Evolutionary conservation across 169 alveolate genomes (phyloP), one percentile per base, ranked within the genome.

Genomic region (Blepharisma undulans): DNA sequence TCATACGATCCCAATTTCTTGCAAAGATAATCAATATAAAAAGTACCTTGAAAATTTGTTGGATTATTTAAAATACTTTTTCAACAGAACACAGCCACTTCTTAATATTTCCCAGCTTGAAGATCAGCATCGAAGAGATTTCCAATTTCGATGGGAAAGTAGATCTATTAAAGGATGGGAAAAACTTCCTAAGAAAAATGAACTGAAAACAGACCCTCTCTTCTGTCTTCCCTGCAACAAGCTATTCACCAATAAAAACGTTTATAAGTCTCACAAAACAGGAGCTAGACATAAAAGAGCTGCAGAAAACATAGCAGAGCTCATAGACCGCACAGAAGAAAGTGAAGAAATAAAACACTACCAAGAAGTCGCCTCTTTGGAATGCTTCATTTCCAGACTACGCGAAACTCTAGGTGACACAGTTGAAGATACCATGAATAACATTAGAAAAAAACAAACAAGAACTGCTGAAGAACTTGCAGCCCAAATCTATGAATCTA

Each of bases 241-340:
- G 96, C 84, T 94, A 32, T 93, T 98, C 91, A 89, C 99, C 18
- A 95, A 96, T 89, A 92, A 94, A 84, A 97, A 97, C 87, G 96
- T 96, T 61, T 94, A 93, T 94, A 96, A 95, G 48, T 96, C 97
- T 78, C 99, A 98, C 93, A 96, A 97, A 88, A 93, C 94, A 82
- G 98, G 99, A 33, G 98, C 98, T 91, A 97, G 96, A 74, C 98
- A 98, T 84, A 95, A 96, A 85, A 97, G 96, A 80, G 96, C 94
- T 80, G 92, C 72, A 77, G 90, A 94, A 84, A 91, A 30, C 8
- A 59, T 82, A 1, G 72, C 76, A 1, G 89, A 82, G 76, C 33
- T 94, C 29, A 85, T 80, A 89, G 97, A 93, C 84, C 93, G 96
- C 81, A 91, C 96, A 87, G 97, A 95, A 29, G 87, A 95, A 27